These are phyloP conservation scores for Suhomyces xylopsoci DNA, from an alignment of 805 yeast species.

Conservation along the genomic window DNA sequence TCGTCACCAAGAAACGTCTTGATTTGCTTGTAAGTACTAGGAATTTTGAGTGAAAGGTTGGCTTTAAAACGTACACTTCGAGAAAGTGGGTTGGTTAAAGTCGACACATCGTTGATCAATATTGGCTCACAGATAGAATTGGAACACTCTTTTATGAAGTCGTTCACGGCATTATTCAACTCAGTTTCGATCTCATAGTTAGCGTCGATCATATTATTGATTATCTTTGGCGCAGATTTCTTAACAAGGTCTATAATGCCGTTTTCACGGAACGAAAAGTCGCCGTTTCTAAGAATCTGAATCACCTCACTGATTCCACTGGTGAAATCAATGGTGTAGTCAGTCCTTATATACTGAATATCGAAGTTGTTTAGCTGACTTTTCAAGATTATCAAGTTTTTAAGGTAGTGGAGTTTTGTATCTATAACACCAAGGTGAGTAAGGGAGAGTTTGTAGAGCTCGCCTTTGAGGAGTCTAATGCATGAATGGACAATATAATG, in stretches of 20 bases:
- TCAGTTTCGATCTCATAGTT: slow-evolving; percentile 67
- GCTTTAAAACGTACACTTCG: slow-evolving; percentile 44
- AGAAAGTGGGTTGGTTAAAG: slow-evolving; percentile 22
- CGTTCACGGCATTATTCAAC: slow-evolving; percentile 66
- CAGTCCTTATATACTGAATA: slow-evolving; percentile 70
- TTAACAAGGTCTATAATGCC: slow-evolving; percentile 51
- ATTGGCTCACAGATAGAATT: slow-evolving; percentile 48
- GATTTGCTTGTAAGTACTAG: slow-evolving; percentile 53
- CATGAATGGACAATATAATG: slow-evolving; percentile 82
- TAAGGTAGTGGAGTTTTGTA: slow-evolving; percentile 64
- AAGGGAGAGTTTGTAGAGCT: slow-evolving; percentile 44
- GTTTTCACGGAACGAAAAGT: slow-evolving; percentile 32
- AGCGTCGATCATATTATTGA: slow-evolving; percentile 79
- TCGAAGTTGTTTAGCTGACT: slow-evolving; percentile 73
- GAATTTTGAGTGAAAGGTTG: slow-evolving; percentile 52
- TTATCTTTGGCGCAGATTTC: slow-evolving; percentile 75
- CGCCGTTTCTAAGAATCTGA: slow-evolving; percentile 34
- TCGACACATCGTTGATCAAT: slow-evolving; percentile 14
- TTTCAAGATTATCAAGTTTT: slow-evolving; percentile 67
- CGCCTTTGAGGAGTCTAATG: slow-evolving; percentile 55
- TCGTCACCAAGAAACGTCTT: slow-evolving; percentile 54
- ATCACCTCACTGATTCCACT: slow-evolving; percentile 56
- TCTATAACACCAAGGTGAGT: slow-evolving; percentile 51
- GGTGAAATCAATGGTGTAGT: slow-evolving; percentile 75
- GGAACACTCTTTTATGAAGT: slow-evolving; percentile 53